Evolutionary conservation across 164 flowering plant genomes (phyloP).

Genomic region (Nymphaea colorata): DNA sequence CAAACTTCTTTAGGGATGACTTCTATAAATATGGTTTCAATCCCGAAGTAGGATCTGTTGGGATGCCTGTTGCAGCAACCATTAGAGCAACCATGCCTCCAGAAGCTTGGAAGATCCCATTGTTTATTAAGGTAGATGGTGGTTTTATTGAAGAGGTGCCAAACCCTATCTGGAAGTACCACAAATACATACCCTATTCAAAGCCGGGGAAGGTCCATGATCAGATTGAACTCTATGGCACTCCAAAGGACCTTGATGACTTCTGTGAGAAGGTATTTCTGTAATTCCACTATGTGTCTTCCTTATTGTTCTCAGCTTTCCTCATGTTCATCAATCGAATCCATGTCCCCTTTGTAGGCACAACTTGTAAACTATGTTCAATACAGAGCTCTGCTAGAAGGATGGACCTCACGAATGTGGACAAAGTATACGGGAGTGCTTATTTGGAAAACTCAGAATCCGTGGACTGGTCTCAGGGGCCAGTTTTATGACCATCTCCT

Average conservation of each 20-base stretch:
- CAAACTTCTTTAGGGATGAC: slow-evolving; percentile 65
- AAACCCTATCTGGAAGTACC: slow-evolving; percentile 90
- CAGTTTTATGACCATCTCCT: slow-evolving; percentile 97
- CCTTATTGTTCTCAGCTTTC: background rate
- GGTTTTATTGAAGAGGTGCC: slow-evolving; percentile 74
- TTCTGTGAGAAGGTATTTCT: slow-evolving; percentile 80
- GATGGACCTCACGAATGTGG: slow-evolving; percentile 98
- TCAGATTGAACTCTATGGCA: slow-evolving; percentile 71
- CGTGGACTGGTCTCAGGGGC: slow-evolving; percentile 98
- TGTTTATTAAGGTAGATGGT: slow-evolving; percentile 41
- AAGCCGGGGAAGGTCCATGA: slow-evolving; percentile 66
- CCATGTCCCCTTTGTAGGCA: slow-evolving; percentile 41
- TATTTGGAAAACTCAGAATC: slow-evolving; percentile 96
- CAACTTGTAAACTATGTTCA: slow-evolving; percentile 89
- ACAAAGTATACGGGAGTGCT: slow-evolving; percentile 85
- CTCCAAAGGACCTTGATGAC: slow-evolving; percentile 79
- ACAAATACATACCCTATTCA: slow-evolving; percentile 89
- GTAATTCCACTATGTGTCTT: background rate
- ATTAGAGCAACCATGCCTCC: slow-evolving; percentile 93
- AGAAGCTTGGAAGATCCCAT: slow-evolving; percentile 88
- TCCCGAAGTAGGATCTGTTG: slow-evolving; percentile 97
- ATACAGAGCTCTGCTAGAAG: slow-evolving; percentile 90
- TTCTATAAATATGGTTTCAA: slow-evolving; percentile 84
- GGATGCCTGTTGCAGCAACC: slow-evolving; percentile 94
- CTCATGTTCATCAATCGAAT: slow-evolving; percentile 1